These are phyloP conservation scores for Clonostachys chloroleuca DNA, from an alignment of 2,329 filamentous ascomycete species.

Conservation along the genomic window DNA sequence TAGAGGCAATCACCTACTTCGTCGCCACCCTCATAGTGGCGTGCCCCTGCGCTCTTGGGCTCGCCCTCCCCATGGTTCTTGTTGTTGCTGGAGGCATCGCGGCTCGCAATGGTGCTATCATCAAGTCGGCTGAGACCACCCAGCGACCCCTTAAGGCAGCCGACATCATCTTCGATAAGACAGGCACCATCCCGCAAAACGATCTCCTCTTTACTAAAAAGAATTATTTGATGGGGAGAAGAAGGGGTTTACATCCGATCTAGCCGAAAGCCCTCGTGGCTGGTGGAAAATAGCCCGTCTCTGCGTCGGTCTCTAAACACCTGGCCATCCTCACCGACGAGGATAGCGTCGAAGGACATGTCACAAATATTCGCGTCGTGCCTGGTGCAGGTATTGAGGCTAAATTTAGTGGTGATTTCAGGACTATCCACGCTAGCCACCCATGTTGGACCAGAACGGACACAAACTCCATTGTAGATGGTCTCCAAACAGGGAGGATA, in stretches of 20 bases:
- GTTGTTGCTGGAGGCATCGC: slow-evolving; percentile 56
- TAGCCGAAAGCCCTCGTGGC: slow-evolving; percentile 20
- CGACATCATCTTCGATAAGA: slow-evolving; percentile 61
- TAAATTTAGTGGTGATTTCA: slow-evolving; percentile 10
- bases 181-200: slow-evolving; percentile 53
- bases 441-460: slow-evolving; percentile 34
- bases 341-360: slow-evolving; percentile 3
- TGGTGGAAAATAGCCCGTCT: slow-evolving; percentile 44
- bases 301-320: slow-evolving; percentile 35
- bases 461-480: no score
- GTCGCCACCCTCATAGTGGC: slow-evolving; percentile 51
- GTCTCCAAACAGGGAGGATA: slow-evolving; percentile 12
- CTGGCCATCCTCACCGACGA: slow-evolving; percentile 22
- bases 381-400: slow-evolving; percentile 34
- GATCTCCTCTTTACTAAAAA: slow-evolving; percentile 20
- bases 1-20: slow-evolving; percentile 22
- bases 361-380: slow-evolving; percentile 23
- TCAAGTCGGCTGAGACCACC: slow-evolving; percentile 49
- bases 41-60: slow-evolving; percentile 60
- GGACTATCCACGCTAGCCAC: slow-evolving; percentile 34
- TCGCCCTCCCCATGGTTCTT: slow-evolving; percentile 63
- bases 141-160: slow-evolving; percentile 46
- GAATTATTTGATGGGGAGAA: slow-evolving; percentile 10
- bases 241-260: slow-evolving; percentile 10
- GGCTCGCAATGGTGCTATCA: slow-evolving; percentile 48